Evolutionary conservation across 331 rosid genomes (phyloP), one percentile per base, ranked within the genome.

Genomic region (Erythrophleum ivorense): DNA sequence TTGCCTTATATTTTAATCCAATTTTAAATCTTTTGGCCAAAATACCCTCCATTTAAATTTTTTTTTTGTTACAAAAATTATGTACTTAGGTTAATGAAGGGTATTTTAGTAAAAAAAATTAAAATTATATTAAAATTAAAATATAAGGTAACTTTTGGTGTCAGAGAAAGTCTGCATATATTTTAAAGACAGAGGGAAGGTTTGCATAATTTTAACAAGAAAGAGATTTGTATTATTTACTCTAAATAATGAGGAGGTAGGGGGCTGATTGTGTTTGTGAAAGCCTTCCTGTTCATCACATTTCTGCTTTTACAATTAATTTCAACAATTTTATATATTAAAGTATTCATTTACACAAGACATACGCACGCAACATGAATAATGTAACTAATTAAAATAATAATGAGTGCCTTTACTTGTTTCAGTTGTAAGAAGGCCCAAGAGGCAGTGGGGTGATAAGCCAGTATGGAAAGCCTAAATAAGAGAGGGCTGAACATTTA

Each of bases 381-480:
- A 10, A 19, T 60, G 59, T 31, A 34, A 48, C 38, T 9, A 73
- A 16, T 53, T 33, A 14, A 48, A 49, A 38, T 48, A 71, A 59
- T 34, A 53, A 12, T 21, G 29, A 62, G 43, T 45, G 45, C 19
- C 66, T 34, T 48, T n/a, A 72, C 53, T 77, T n/a, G 14, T 38
- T 65, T 50, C 52, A 65, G 8, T 19, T 50, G 43, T 50, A 77
- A 52, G 78, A 53, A 53, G 52, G 60, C 62, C 19, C 38, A 36
- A 12, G 62, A 54, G 45, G 76, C 21, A 15, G 31, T 29, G 60
- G 6, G 2, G 24, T 33, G 31, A 15, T 18, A 66, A 74, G 15
- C 66, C 38, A 54, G 78, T 11, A 54, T n/a, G 29, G 11, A 71
- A 71, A 49, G 76, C 60, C 76, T 49, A 49, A 46, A 50, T 31